phyloP scores from a whole-genome alignment of 139 green algal species.

The Diplosphaera chodatii region DNA sequence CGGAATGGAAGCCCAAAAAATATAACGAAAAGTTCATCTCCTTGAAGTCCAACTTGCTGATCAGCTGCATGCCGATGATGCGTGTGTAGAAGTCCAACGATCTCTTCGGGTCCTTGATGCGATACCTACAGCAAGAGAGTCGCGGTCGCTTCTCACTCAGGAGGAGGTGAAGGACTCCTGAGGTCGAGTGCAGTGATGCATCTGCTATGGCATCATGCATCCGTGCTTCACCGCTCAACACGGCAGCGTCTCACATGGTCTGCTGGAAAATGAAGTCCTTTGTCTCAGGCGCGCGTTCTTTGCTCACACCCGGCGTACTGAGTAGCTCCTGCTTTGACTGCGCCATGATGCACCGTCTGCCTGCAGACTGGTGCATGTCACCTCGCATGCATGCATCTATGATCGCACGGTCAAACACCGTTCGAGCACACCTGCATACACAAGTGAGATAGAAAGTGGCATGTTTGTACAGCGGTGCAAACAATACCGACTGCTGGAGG shows the following conservation, averaged over 20 bases:
- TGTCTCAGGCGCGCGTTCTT: conserved; percentile 35
- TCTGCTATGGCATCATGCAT: background rate
- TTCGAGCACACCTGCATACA: too few species aligned
- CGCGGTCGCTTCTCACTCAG: too few species aligned
- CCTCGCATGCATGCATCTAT: too few species aligned
- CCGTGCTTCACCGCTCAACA: background rate
- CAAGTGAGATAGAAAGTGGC: too few species aligned
- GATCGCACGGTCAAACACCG: too few species aligned
- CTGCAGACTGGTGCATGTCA: background rate
- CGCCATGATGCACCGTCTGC: background rate
- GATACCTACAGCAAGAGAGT: too few species aligned
- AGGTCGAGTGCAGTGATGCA: background rate
- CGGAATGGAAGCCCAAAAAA: conserved; percentile 67
- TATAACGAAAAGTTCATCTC: conserved; percentile 79
- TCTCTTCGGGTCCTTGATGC: conserved; percentile 67
- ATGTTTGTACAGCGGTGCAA: too few species aligned
- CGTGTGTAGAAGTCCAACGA: conserved; percentile 85
- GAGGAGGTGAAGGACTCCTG: too few species aligned
- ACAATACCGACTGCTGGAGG: too few species aligned
- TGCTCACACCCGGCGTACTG: conserved; percentile 15
- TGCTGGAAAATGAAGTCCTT: conserved; percentile 71
- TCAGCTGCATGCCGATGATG: conserved; percentile 62
- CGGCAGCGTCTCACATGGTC: conserved; percentile 6
- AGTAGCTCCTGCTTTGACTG: background rate
- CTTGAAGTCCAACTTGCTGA: conserved; percentile 67